Conservation (phyloP, 495 filamentous ascomycete genomes). For the Aspergillus indologenus region DNA sequence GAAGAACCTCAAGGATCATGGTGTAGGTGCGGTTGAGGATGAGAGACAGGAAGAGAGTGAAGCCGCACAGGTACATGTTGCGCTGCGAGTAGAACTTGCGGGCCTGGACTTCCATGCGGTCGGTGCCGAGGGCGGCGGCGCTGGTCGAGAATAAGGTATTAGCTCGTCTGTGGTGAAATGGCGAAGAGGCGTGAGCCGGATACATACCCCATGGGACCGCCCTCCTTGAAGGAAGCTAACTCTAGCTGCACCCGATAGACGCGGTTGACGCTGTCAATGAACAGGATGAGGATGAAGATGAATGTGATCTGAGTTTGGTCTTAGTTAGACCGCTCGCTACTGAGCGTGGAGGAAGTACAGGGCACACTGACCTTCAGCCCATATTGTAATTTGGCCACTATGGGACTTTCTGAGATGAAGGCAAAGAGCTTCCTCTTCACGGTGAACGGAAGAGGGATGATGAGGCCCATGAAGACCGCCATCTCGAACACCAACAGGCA, state of each 20-base stretch:
- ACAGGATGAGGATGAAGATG: constrained; percentile 96
- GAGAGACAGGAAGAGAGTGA: constrained; percentile 96
- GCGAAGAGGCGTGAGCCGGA: background rate
- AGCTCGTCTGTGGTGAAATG: constrained; percentile 12
- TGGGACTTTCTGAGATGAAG: constrained; percentile 85
- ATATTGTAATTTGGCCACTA: constrained; percentile 77
- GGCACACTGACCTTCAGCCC: constrained; percentile 62
- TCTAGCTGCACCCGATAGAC: constrained; percentile 96
- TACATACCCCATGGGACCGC: constrained; percentile 42
- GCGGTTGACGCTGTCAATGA: constrained; percentile 97
- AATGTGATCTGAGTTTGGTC: constrained; percentile 75
- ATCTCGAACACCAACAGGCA: constrained; percentile 90
- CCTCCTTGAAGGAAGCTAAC: constrained; percentile 58
- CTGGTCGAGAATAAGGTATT: constrained; percentile 36
- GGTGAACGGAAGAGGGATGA: constrained; percentile 86
- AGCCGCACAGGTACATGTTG: constrained; percentile 99
- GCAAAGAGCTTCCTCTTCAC: constrained; percentile 85
- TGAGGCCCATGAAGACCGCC: constrained; percentile 84
- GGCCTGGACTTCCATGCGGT: constrained; percentile 96
- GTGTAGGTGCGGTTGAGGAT: constrained; percentile 99
- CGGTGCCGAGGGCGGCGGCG: constrained; percentile 72
- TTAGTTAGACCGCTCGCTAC: background rate
- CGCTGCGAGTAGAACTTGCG: constrained; percentile 99
- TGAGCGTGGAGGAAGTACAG: background rate
- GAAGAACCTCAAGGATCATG: constrained; percentile 92